Percentiles rank a stretch among this genome's conserved stretches.
Conservation (phyloP, 805 yeast species). For the Isabelozyma heimii region DNA sequence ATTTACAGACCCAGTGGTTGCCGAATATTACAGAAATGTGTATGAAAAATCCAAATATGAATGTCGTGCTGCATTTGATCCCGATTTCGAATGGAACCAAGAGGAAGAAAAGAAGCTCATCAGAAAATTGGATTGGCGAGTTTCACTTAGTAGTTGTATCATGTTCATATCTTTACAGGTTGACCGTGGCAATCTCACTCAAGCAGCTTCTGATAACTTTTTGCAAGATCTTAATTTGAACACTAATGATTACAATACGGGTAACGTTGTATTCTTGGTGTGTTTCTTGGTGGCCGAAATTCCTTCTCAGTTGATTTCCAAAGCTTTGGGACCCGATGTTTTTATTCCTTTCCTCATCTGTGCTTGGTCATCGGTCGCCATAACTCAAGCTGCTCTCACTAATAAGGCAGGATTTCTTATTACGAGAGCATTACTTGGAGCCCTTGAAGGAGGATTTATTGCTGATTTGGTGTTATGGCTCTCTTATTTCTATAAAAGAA, state of each 20-base stretch:
- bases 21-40: slow-evolving; percentile 25
- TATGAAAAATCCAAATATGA: slow-evolving; percentile 34
- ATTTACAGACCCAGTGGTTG: slow-evolving; percentile 34
- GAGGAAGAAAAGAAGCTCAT: slow-evolving; percentile 3
- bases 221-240: slow-evolving; percentile 5
- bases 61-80: slow-evolving; percentile 17
- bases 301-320: slow-evolving; percentile 8
- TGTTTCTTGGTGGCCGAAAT: slow-evolving; percentile 8
- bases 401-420: slow-evolving; percentile 43
- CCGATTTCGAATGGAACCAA: slow-evolving; percentile 2
- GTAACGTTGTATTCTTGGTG: slow-evolving; percentile 9
- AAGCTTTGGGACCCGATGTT: slow-evolving; percentile 8
- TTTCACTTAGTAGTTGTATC: slow-evolving; percentile 1
- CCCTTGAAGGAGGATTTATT: slow-evolving; percentile 46
- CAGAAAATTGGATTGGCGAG: not conserved
- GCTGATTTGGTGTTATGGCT: slow-evolving; percentile 41
- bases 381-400: slow-evolving; percentile 25
- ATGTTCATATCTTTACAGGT: slow-evolving; percentile 50
- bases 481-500: slow-evolving; percentile 36
- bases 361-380: slow-evolving; percentile 13
- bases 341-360: slow-evolving; percentile 14
- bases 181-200: slow-evolving; percentile 11
- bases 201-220: slow-evolving; percentile 9
- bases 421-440: slow-evolving; percentile 46
- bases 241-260: slow-evolving; percentile 6